These are phyloP conservation scores for Tetracladium maxilliforme DNA, from an alignment of 2,329 filamentous ascomycete genomes.

Conservation along the genomic window DNA sequence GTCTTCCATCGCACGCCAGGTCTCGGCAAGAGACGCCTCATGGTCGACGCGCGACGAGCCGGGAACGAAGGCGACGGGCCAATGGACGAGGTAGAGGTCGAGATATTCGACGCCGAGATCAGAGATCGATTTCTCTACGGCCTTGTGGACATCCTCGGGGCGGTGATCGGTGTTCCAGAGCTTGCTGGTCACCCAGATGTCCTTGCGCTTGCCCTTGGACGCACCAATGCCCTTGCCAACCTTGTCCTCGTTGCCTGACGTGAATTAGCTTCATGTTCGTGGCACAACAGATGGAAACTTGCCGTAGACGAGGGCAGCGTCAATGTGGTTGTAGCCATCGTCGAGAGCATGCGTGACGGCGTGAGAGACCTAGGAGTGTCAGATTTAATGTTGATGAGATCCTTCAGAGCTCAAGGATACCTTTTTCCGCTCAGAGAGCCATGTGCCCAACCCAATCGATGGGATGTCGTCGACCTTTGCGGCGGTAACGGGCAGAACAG, in stretches of 20 bases:
- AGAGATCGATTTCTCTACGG: conserved; percentile 17
- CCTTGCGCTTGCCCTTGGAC: conserved; percentile 6
- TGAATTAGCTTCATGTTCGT: too few relatives aligned
- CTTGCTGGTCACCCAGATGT: conserved; percentile 11
- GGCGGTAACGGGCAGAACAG: too few relatives aligned
- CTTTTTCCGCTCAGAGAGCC: too few relatives aligned
- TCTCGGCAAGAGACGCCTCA: too few relatives aligned
- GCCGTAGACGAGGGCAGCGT: conserved; percentile 7
- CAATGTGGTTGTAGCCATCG: conserved; percentile 9
- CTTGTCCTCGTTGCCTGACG: conserved; percentile 6
- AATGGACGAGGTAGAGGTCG: conserved; percentile 23
- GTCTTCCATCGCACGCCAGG: conserved; percentile 43
- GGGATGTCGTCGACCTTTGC: too few relatives aligned
- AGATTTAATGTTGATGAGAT: too few relatives aligned
- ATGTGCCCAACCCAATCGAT: too few relatives aligned
- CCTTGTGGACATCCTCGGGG: conserved; percentile 16
- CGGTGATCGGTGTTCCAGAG: conserved; percentile 15
- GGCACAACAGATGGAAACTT: too few relatives aligned
- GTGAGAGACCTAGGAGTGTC: too few relatives aligned
- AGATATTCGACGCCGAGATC: conserved; percentile 21
- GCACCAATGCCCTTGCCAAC: conserved; percentile 8
- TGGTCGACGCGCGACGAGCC: conserved; percentile 16
- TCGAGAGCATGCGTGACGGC: conserved; percentile 7
- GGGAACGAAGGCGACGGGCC: conserved; percentile 16
- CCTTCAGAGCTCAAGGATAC: too few relatives aligned